phyloP scores from a whole-genome alignment of 2,329 filamentous ascomycete species.

The Nemania bipapillata region DNA sequence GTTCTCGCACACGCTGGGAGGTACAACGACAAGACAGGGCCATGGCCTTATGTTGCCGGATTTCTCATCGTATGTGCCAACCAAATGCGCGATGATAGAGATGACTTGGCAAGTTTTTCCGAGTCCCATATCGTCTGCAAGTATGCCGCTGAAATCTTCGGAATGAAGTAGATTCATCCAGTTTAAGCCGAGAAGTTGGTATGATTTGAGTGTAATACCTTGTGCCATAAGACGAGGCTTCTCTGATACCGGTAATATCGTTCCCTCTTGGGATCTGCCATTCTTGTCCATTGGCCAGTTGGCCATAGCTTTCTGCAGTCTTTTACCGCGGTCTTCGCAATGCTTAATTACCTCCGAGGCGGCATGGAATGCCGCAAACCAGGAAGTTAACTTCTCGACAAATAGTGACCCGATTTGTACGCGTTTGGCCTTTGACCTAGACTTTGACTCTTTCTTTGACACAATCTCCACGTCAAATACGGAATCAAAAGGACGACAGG shows the following conservation, averaged over 20 bases:
- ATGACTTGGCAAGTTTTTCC: slow-evolving; percentile 99
- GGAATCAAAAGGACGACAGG: slow-evolving; percentile 38
- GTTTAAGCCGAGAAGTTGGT: slow-evolving; percentile 93
- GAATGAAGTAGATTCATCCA: slow-evolving; percentile 89
- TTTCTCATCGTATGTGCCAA: slow-evolving; percentile 66
- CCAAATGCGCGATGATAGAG: slow-evolving; percentile 84
- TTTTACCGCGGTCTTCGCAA: slow-evolving; percentile 61
- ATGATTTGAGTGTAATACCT: slow-evolving; percentile 84
- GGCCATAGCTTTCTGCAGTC: slow-evolving; percentile 46
- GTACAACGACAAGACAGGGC: slow-evolving; percentile 87
- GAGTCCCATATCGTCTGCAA: slow-evolving; percentile 96
- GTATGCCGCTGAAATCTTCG: slow-evolving; percentile 83
- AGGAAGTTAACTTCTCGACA: slow-evolving; percentile 57
- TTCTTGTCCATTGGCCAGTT: slow-evolving; percentile 50
- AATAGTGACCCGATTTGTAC: slow-evolving; percentile 49
- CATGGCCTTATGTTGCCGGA: slow-evolving; percentile 57
- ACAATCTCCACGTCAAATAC: slow-evolving; percentile 75
- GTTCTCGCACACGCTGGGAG: slow-evolving; percentile 92
- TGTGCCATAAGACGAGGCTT: slow-evolving; percentile 83
- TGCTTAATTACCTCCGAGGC: slow-evolving; percentile 54
- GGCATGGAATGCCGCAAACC: slow-evolving; percentile 59
- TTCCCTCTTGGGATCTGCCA: slow-evolving; percentile 52
- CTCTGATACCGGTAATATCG: slow-evolving; percentile 59
- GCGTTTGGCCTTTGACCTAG: slow-evolving; percentile 51
- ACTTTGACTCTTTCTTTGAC: slow-evolving; percentile 53